phyloP scores from a whole-genome alignment of 2,329 filamentous ascomycete genomes.

The Penicillium italicum region DNA sequence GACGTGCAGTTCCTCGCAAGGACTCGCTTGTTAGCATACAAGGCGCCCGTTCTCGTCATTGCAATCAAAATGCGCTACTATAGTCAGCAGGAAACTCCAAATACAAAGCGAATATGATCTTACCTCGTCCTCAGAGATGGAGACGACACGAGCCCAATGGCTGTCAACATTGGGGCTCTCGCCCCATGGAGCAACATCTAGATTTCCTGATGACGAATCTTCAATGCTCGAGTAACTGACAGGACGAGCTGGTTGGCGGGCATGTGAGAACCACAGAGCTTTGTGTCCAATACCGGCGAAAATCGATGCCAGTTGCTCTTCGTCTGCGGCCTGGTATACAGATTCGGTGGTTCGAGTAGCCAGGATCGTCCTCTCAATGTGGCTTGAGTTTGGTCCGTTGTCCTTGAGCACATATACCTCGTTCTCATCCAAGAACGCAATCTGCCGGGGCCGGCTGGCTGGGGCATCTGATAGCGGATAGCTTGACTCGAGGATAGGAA shows the following conservation, averaged over 20 bases:
- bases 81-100: conserved; percentile 13
- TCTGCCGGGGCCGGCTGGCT: conserved; percentile 41
- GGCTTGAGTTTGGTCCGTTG: conserved; percentile 27
- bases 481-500: conserved; percentile 39
- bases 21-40: conserved; percentile 72
- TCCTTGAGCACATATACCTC: conserved; percentile 44
- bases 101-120: neutral
- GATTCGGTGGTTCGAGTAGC: conserved; percentile 32
- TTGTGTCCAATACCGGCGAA: conserved; percentile 36
- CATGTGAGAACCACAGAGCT: conserved; percentile 39
- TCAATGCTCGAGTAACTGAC: conserved; percentile 34
- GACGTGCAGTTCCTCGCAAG: conserved; percentile 88
- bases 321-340: conserved; percentile 31
- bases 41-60: conserved; percentile 68
- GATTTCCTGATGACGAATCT: conserved; percentile 10
- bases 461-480: conserved; percentile 32
- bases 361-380: conserved; percentile 34
- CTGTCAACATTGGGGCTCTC: conserved; percentile 37
- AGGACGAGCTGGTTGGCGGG: conserved; percentile 21
- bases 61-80: conserved; percentile 54
- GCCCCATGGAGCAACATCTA: conserved; percentile 24
- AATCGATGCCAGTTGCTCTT: conserved; percentile 37
- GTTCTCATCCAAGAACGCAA: conserved; percentile 45
- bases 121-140: conserved; percentile 42
- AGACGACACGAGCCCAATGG: conserved; percentile 38